Percentiles rank a stretch among this genome's conserved stretches.
These are phyloP conservation scores for Grosmannia clavigera DNA, from an alignment of 2,329 filamentous ascomycete species.

Conservation along the genomic window DNA sequence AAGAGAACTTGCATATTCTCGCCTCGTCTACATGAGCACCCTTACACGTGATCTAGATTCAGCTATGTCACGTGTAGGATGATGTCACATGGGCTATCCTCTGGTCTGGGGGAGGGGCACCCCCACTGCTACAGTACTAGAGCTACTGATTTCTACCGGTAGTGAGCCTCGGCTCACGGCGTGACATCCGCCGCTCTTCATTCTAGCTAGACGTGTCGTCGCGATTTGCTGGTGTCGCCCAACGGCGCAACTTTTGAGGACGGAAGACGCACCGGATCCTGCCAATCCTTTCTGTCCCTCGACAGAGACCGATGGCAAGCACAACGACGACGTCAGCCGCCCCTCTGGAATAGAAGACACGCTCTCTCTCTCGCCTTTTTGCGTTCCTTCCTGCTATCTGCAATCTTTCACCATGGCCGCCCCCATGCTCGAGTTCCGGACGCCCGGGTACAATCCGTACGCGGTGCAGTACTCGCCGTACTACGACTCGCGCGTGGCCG, in stretches of 20 bases:
- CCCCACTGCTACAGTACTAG: not conserved
- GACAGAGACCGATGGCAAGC: not conserved
- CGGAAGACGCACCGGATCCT: too few relatives aligned
- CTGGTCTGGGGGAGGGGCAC: not conserved
- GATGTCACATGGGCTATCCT: not conserved
- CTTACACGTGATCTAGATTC: too few relatives aligned
- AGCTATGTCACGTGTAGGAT: too few relatives aligned
- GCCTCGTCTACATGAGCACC: too few relatives aligned
- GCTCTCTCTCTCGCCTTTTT: not conserved
- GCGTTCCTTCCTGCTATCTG: too few relatives aligned
- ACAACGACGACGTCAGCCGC: not conserved
- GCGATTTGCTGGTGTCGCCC: not conserved
- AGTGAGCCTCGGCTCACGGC: not conserved
- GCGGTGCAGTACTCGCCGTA: slow-evolving; percentile 98
- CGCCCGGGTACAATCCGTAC: slow-evolving; percentile 89
- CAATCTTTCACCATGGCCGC: slow-evolving; percentile 10
- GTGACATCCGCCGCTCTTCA: not conserved
- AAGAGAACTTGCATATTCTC: too few relatives aligned
- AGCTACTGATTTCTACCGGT: not conserved
- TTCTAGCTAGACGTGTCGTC: not conserved
- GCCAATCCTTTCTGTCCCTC: too few relatives aligned
- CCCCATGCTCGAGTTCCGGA: slow-evolving; percentile 83
- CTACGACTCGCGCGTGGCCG: slow-evolving; percentile 87
- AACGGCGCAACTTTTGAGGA: not conserved
- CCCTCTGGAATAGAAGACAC: not conserved